Evolutionary conservation across 176 grass and related monocot species (phyloP).

Genomic region (Oropetium thomaeum): DNA sequence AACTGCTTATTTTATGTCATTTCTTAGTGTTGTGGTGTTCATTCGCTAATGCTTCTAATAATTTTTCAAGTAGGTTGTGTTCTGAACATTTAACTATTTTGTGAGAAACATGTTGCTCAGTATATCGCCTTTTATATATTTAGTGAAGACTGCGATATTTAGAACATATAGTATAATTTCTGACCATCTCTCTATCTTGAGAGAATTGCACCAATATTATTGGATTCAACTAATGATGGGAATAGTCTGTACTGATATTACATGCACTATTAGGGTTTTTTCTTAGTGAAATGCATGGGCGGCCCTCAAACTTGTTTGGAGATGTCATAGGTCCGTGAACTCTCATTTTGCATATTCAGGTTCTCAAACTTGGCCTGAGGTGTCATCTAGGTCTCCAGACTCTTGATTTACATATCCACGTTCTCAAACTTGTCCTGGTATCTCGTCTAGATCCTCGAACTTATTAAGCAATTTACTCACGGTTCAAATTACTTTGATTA

Average conservation of each 20-base stretch:
- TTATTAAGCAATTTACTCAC: no score
- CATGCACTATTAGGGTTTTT: background rate
- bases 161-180: background rate
- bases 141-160: background rate
- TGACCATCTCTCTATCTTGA: background rate
- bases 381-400: no score
- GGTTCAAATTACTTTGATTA: no score
- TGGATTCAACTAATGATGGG: background rate
- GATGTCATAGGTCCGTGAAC: no score
- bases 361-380: no score
- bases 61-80: background rate
- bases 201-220: constrained; percentile 9
- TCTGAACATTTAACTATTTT: background rate
- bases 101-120: constrained; percentile 6
- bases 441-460: no score
- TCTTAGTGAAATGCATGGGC: no score
- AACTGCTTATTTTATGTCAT: background rate
- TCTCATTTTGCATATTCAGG: no score
- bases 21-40: background rate
- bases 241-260: background rate
- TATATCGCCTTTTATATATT: background rate
- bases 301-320: no score
- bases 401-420: no score
- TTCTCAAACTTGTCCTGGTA: no score
- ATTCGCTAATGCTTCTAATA: constrained; percentile 2